Evolutionary conservation across 768 basidiomycete species (phyloP), one percentile per base, ranked within the genome.

Genomic region (Trametes cingulata): DNA sequence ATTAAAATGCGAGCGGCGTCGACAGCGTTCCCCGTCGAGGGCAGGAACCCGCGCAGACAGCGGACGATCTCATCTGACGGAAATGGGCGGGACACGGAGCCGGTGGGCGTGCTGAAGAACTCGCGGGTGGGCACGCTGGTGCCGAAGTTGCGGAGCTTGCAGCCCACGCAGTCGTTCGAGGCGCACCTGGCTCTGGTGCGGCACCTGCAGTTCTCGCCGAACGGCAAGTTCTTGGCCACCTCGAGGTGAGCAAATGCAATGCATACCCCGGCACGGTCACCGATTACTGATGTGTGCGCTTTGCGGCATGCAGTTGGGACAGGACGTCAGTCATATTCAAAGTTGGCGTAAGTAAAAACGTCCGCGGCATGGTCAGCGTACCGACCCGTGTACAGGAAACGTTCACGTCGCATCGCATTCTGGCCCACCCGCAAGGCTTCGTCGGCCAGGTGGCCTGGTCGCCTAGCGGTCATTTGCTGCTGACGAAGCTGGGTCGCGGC

Each of bases 401-500:
- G 12, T 82, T 85, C 60, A 72, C 75, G n/a, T 75, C 78, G 2
- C 86, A 88, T 66, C 82, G 86, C 41, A 79, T 83, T 15, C 78
- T 91, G 19, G 85, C 84, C 0, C 88, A 90, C 67, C 76, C 85
- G 5, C 80, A 83, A 61, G 86, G 86, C n/a, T 89, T 90, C 70
- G 84, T 89, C 33, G 82, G 85, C 35, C 88, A 90, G 72, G 88
- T 90, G 33, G 88, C 87, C 29, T 91, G 89, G 87, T 87, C 87
- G 15, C 87, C 88, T 0, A 80, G 77, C 35, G 87, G 89, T 15
- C 78, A 78, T 50, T 70, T 78, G 48, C 75, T 91, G 7, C 71
- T 91, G 12, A 89, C 88, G 2, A 89, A 87, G 72, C 77, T 87
- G 48, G 76, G 74, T 41, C 78, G 84, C 56, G 84, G 82, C 12